Conservation (phyloP, 257 asterid genomes). For the Coffea canephora region DNA sequence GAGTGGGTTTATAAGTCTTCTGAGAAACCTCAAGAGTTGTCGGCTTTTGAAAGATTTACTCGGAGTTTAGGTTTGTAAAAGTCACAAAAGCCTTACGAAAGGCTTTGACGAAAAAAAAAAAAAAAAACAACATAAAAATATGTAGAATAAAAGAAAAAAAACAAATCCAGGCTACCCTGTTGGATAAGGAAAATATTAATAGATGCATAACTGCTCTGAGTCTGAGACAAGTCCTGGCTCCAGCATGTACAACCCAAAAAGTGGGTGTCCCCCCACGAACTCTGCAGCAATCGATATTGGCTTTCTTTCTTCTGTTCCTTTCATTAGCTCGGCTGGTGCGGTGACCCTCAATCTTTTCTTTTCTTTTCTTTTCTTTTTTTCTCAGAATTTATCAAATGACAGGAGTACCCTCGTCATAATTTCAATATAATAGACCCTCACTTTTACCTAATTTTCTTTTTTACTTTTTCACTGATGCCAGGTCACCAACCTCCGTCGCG, state of each 20-base stretch:
- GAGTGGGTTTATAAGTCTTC: too few relatives aligned
- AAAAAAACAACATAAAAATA: too few relatives aligned
- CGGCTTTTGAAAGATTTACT: too few relatives aligned
- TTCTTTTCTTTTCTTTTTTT: neutral
- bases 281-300: constrained; percentile 14
- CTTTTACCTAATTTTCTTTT: neutral
- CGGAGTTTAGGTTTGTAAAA: too few relatives aligned
- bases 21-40: too few relatives aligned
- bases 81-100: too few relatives aligned
- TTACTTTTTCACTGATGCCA: constrained; percentile 8
- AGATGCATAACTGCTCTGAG: neutral
- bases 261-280: constrained; percentile 29
- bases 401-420: neutral
- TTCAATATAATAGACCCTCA: neutral
- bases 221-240: constrained; percentile 5
- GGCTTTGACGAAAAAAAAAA: too few relatives aligned
- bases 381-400: neutral
- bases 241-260: constrained; percentile 15
- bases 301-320: constrained; percentile 24
- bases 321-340: constrained; percentile 9
- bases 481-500: constrained; percentile 73
- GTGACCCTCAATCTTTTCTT: neutral
- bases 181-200: constrained; percentile 4
- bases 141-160: too few relatives aligned
- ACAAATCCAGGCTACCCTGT: neutral